A percentile compares a stretch with the other conserved stretches of the same genome.
Conservation (phyloP, 2,329 filamentous ascomycete species). For the Fusarium tupiense region DNA sequence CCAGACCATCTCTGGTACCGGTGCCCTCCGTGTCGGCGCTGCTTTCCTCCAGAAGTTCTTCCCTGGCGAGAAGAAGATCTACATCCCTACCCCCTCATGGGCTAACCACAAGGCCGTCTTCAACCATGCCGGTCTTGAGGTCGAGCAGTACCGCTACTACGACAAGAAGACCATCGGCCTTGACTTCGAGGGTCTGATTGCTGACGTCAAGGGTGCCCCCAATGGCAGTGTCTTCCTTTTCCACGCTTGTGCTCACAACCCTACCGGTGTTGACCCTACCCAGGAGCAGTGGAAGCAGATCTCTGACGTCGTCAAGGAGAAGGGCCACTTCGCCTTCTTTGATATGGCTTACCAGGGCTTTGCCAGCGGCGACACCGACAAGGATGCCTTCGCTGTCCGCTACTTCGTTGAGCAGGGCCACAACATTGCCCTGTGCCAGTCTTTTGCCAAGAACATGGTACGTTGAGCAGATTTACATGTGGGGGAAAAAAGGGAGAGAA, state of each 20-base stretch:
- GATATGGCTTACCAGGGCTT: conserved; percentile 99
- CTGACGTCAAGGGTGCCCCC: conserved; percentile 89
- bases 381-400: conserved; percentile 91
- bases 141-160: conserved; percentile 98
- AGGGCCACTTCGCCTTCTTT: conserved; percentile 94
- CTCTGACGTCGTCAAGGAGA: conserved; percentile 84
- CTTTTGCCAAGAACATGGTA: conserved; percentile 99
- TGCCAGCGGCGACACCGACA: conserved; percentile 89
- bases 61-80: conserved; percentile 92
- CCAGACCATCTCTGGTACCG: conserved; percentile 97
- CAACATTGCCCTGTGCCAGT: conserved; percentile 87
- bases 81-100: conserved; percentile 96
- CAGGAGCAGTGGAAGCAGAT: conserved; percentile 93
- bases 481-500: too few relatives aligned
- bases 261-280: conserved; percentile 94
- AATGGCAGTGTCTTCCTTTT: conserved; percentile 90
- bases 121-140: conserved; percentile 88
- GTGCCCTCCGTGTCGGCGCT: conserved; percentile 92
- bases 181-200: conserved; percentile 93
- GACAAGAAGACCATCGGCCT: conserved; percentile 98
- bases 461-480: conserved; percentile 32
- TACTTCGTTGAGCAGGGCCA: conserved; percentile 95
- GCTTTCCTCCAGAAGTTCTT: conserved; percentile 94
- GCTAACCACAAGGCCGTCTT: conserved; percentile 98
- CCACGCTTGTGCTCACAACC: conserved; percentile 98